Evolutionary conservation across 345 rosid genomes (phyloP), one percentile per base, ranked within the genome.

Genomic region (Eucalyptus shirleyi): DNA sequence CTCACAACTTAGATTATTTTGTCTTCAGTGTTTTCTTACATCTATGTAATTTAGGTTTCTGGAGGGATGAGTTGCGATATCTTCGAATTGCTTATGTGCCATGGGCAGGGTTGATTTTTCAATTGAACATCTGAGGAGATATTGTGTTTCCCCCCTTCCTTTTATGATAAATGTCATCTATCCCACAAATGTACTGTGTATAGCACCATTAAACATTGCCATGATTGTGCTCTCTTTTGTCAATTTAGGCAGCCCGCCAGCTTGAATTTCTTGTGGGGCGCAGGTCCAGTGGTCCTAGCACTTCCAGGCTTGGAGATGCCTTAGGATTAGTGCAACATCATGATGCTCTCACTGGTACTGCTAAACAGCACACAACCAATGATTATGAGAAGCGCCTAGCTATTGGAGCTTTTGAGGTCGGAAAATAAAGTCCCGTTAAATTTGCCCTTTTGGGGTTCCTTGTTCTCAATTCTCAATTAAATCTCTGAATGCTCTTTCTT

Each of bases 271-370:
- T 95, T 77, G 96, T 91, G 34, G 98, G 99, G 87, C 93, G 89
- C 92, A 93, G 90, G 86, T 87, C 94, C 30, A 87, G 87, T 87
- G 93, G 95, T 72, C 94, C 96, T 49, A 93, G 88, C 65, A 96
- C 97, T 44, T 90, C 47, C 82, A 53, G 94, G 87, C 95, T 97
- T 62, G 98, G 97, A 88, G 97, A 96, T 88, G 97, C 99, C 88
- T 87, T 97, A 91, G 99, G 97, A 37, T 89, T 92, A 72, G 96
- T 95, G 51, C 98, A 96, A 91, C 99, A 97, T 91, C 99, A 97
- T 90, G 99, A 97, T 95, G 98, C 97, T 88, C 90, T 97, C 90
- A 67, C 93, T 82, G 99, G 99, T 62, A 97, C 98, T 90, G 98
- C 99, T 67, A 96, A 91, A 92, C 98, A 97, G 89, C 99, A 97